Conservation (phyloP, 495 filamentous ascomycete species). For the Neurospora sp. region DNA sequence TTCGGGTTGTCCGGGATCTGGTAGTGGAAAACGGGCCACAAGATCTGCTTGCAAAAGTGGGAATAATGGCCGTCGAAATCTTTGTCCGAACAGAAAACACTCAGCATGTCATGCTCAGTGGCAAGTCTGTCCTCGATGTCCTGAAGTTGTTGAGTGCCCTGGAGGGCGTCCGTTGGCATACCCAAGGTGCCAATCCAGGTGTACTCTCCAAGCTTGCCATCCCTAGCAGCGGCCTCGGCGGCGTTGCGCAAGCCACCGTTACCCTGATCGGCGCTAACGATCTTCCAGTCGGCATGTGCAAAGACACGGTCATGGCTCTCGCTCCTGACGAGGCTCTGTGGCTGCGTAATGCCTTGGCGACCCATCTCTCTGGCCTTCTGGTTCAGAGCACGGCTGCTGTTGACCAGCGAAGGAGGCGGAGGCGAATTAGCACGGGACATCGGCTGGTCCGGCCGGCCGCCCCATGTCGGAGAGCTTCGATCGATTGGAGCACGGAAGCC, state of each 20-base stretch:
- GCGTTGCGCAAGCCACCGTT: constrained; percentile 88
- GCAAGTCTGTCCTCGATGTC: constrained; percentile 72
- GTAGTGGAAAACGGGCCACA: constrained; percentile 92
- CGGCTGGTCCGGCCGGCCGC: constrained; percentile 59
- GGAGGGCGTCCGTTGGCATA: constrained; percentile 77
- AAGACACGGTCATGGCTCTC: constrained; percentile 54
- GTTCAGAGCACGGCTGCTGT: constrained; percentile 43
- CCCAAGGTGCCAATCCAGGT: constrained; percentile 86
- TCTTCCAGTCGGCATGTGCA: constrained; percentile 62
- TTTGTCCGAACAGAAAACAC: constrained; percentile 73
- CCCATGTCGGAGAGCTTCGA: constrained; percentile 61
- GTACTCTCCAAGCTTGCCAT: constrained; percentile 53
- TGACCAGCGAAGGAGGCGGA: constrained; percentile 61
- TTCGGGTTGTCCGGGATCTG: constrained; percentile 94
- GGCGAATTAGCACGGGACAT: constrained; percentile 54
- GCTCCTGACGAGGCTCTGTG: constrained; percentile 30
- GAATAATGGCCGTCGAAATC: constrained; percentile 89
- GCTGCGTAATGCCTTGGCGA: constrained; percentile 37
- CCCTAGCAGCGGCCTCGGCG: constrained; percentile 60
- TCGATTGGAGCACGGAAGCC: constrained; percentile 43
- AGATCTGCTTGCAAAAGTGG: constrained; percentile 85
- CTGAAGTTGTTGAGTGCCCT: constrained; percentile 54
- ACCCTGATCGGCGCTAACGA: constrained; percentile 75
- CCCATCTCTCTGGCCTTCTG: constrained; percentile 41
- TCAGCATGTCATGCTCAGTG: constrained; percentile 67